Evolutionary conservation across 805 yeast species (phyloP).

Genomic region (Metschnikowia shivogae): DNA sequence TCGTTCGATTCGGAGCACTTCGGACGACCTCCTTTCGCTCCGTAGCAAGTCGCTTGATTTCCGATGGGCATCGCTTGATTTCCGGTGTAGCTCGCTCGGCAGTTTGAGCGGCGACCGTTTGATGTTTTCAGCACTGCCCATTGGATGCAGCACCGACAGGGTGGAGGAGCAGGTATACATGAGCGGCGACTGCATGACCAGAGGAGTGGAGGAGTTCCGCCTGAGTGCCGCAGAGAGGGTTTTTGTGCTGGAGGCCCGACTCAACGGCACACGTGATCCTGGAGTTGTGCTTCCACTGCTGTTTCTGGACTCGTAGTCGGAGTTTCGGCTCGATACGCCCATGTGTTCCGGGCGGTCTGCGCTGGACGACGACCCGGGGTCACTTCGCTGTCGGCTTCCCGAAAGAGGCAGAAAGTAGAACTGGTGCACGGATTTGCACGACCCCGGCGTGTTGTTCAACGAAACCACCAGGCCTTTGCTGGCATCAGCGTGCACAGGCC

Average conservation of each 20-base stretch:
- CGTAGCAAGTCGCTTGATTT: neutral
- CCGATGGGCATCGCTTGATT: neutral
- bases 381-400: constrained; percentile 10
- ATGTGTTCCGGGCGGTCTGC: neutral
- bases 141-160: constrained; percentile 1
- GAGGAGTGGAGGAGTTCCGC: constrained; percentile 9
- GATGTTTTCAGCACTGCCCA: neutral
- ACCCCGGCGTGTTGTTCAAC: constrained; percentile 6
- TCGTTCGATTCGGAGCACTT: neutral
- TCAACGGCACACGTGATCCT: neutral
- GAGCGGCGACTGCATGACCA: no score
- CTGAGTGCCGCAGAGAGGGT: constrained; percentile 3
- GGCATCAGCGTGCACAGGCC: no score
- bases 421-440: constrained; percentile 7
- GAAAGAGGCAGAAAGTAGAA: constrained; percentile 12
- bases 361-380: constrained; percentile 4
- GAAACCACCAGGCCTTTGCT: neutral
- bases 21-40: neutral
- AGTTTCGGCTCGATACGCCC: neutral
- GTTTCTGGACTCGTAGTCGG: neutral
- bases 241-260: constrained; percentile 2
- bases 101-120: neutral
- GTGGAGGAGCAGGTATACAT: constrained; percentile 2
- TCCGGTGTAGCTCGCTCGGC: neutral
- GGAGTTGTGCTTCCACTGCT: constrained; percentile 3